Conservation (phyloP, 2,329 filamentous ascomycete species). For the Proliferodiscus dingleyae region DNA sequence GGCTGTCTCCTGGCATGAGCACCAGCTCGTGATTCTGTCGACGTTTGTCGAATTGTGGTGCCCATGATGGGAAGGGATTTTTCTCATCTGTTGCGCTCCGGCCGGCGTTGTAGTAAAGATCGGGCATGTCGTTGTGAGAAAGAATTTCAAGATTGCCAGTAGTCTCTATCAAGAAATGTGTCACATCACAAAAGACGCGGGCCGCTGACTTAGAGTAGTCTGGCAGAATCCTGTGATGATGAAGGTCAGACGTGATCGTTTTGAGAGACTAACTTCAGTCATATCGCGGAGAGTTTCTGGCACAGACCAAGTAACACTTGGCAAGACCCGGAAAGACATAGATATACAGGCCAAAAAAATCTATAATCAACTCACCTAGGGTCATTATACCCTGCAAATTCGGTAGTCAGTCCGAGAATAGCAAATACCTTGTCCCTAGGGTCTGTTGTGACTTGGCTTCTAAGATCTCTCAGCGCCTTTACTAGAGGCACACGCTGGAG, state of each 20-base stretch:
- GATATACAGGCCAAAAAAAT: too few relatives aligned
- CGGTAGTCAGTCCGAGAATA: background rate
- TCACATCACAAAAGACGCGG: background rate
- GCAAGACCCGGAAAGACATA: too few relatives aligned
- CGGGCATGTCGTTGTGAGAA: background rate
- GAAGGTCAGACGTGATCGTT: background rate
- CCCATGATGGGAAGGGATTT: too few relatives aligned
- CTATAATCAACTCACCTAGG: background rate
- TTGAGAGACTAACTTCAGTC: too few relatives aligned
- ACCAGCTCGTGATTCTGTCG: background rate
- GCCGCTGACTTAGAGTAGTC: background rate
- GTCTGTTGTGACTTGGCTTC: background rate
- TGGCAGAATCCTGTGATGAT: background rate
- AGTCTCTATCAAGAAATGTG: background rate
- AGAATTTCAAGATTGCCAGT: background rate
- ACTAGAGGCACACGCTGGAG: background rate
- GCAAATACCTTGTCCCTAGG: slow-evolving; percentile 1
- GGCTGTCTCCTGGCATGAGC: too few relatives aligned
- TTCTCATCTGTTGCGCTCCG: too few relatives aligned
- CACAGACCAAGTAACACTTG: too few relatives aligned
- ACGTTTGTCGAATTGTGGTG: background rate
- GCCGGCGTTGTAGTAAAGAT: background rate
- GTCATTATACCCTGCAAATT: background rate
- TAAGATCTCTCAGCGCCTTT: background rate
- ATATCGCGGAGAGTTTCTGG: too few relatives aligned